Evolutionary conservation across 2,329 filamentous ascomycete species (phyloP), one percentile per base, ranked within the genome.

Genomic region (Kalmusia sp.): DNA sequence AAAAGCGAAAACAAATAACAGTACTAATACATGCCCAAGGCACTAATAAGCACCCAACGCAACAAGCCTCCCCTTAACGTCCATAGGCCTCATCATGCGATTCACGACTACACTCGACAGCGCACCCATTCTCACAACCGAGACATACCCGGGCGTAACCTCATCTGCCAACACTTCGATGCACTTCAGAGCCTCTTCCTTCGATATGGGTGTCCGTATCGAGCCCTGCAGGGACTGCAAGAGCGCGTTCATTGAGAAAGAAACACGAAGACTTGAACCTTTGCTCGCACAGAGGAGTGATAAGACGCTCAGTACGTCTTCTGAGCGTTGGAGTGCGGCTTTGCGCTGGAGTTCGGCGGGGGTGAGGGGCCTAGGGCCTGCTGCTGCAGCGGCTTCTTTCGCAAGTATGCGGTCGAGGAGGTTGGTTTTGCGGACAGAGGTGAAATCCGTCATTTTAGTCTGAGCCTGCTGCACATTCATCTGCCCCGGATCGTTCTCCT

Each of bases 341-440:
- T 64, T 69, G n/a, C 79, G 79, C 34, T 77, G 74, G 4, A 78
- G 69, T 44, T 80, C 73, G 11, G 74, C 73, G 24, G 73, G 69
- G 0, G 76, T 74, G 1, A 77, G 77, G 1, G 76, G 71, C 1
- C 67, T 59, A 1, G 77, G 73, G 1, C 72, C 68, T 17, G 64
- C 61, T 24, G 75, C 71, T 4, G 72, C 70, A 21, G 71, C 61
- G 22, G 72, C 71, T 63, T 82, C 78, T 63, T 82, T 82, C 17
- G 79, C 79, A 12, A 80, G 76, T 43, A 82, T 79, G 50, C 80
- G 79, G 47, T 81, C 79, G 34, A 82, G 76, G 17, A 82, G 77
- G 37, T 74, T 76, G 22, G 74, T 72, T 54, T 76, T 75, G 53
- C 79, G 77, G 12, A 76, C 68, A 17, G 72, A 66, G 22, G 72